Evolutionary conservation across 495 filamentous ascomycete genomes (phyloP), one percentile per base, ranked within the genome.

Genomic region (Polyplosphaeria fusca): DNA sequence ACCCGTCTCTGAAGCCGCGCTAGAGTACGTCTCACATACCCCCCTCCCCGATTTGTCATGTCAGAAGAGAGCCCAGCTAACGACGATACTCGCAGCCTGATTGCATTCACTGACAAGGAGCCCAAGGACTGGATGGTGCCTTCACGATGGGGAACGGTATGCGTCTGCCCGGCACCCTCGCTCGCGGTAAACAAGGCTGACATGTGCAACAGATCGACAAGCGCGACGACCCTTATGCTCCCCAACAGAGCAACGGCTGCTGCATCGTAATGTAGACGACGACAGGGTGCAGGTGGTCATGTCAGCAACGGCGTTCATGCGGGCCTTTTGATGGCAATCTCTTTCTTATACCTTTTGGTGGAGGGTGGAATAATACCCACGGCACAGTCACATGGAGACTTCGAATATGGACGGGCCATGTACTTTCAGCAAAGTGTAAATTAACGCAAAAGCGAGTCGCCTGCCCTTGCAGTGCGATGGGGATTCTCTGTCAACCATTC

Each of bases 111-210:
- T 74, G 92, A 91, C 69, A 88, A 85, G 42, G 72, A 74, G 71
- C 96, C 93, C 61, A 88, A 89, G 73, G 93, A 98, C 71, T 97
- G 91, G 72, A 98, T 98, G 93, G 93, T 98, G 60, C 93, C 93
- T 47, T 91, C 87, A 45, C 85, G 94, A 70, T 97, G 94, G 93
- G 93, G 94, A 58, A 79, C 82, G 59, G 91, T 97, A 79, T 72
- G 85, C 64, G 35, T n/a, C 42, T 47, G 44, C 56, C n/a, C n/a
- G n/a, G n/a, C n/a, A n/a, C n/a, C 26, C 23, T 18, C 9, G 26
- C 40, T 2, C 13, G 27, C 49, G 16, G 39, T 9, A 26, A 4
- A 51, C 39, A 57, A 58, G 46, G 45, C 58, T 69, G 42, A 65
- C 44, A 40, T 47, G 39, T 60, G 25, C 25, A 9, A 1, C 67